Conservation (phyloP, 495 filamentous ascomycete genomes). For the Neurospora sp. region DNA sequence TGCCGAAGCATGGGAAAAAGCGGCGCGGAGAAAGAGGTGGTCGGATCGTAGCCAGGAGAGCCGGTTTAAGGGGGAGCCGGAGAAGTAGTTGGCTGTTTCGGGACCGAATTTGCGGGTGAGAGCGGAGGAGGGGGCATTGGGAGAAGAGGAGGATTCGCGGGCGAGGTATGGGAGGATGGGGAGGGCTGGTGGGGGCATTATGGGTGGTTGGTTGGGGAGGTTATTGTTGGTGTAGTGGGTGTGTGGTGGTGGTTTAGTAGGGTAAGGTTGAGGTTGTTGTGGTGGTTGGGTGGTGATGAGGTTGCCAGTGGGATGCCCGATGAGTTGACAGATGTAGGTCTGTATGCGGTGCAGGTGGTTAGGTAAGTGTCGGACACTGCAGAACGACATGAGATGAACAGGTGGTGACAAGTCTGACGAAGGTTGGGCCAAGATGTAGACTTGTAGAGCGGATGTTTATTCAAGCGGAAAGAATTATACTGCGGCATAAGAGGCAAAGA, state of each 20-base stretch:
- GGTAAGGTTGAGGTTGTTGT: background rate
- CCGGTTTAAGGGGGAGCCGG: constrained; percentile 52
- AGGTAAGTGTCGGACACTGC: background rate
- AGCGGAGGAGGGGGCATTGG: constrained; percentile 71
- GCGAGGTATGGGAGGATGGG: constrained; percentile 36
- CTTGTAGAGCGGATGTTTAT: background rate
- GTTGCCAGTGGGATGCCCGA: background rate
- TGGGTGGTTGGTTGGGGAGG: background rate
- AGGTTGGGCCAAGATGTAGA: too few species aligned
- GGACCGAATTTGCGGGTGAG: constrained; percentile 78
- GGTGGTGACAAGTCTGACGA: too few species aligned
- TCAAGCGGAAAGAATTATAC: background rate
- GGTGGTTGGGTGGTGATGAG: background rate
- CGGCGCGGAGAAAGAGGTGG: constrained; percentile 65
- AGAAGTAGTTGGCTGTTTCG: constrained; percentile 93
- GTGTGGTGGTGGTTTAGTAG: background rate
- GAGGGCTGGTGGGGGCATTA: constrained; percentile 5
- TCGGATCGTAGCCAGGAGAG: constrained; percentile 81
- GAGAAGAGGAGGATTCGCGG: constrained; percentile 47
- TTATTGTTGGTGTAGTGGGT: background rate
- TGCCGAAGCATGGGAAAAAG: constrained; percentile 59
- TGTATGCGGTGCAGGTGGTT: background rate
- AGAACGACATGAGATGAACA: background rate
- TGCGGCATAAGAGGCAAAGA: background rate
- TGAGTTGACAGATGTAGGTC: background rate